phyloP scores from a whole-genome alignment of 2,329 filamentous ascomycete genomes.

The Blastomyces gilchristii region DNA sequence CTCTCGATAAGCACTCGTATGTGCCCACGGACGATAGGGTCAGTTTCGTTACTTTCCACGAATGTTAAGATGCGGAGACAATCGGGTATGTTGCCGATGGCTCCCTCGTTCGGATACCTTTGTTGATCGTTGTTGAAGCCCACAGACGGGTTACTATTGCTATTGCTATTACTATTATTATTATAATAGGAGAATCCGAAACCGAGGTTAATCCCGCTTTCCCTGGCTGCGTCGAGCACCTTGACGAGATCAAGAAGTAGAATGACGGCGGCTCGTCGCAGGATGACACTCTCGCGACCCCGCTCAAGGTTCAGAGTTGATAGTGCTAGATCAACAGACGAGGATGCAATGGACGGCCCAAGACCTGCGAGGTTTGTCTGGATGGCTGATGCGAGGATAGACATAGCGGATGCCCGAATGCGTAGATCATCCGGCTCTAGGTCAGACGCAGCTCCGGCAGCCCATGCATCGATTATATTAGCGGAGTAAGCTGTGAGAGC shows the following conservation, averaged over 20 bases:
- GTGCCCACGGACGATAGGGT: constrained; percentile 32
- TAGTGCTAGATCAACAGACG: constrained; percentile 32
- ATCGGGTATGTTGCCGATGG: constrained; percentile 31
- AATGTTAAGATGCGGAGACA: constrained; percentile 30
- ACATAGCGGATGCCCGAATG: constrained; percentile 34
- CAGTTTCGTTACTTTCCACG: constrained; percentile 31
- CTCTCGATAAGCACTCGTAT: constrained; percentile 32
- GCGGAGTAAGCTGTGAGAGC: constrained; percentile 26
- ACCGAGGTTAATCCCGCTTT: constrained; percentile 25
- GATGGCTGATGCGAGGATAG: constrained; percentile 33
- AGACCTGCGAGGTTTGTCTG: constrained; percentile 33
- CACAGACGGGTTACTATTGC: background rate
- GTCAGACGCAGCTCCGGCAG: constrained; percentile 28
- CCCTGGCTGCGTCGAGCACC: constrained; percentile 29
- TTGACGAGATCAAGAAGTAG: constrained; percentile 34
- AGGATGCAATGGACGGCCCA: constrained; percentile 26
- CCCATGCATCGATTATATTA: constrained; percentile 34
- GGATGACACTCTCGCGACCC: constrained; percentile 30
- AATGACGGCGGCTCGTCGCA: constrained; percentile 33
- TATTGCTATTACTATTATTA: background rate
- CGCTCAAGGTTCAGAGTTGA: constrained; percentile 31
- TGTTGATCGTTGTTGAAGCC: background rate
- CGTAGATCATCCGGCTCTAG: constrained; percentile 36
- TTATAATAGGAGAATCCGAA: constrained; percentile 31
- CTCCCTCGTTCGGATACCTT: constrained; percentile 14